Percentiles rank a stretch among this genome's conserved stretches.
Evolutionary conservation across 192 early-diverging fungal species (phyloP).

Genomic region (Coemansia reversa): DNA sequence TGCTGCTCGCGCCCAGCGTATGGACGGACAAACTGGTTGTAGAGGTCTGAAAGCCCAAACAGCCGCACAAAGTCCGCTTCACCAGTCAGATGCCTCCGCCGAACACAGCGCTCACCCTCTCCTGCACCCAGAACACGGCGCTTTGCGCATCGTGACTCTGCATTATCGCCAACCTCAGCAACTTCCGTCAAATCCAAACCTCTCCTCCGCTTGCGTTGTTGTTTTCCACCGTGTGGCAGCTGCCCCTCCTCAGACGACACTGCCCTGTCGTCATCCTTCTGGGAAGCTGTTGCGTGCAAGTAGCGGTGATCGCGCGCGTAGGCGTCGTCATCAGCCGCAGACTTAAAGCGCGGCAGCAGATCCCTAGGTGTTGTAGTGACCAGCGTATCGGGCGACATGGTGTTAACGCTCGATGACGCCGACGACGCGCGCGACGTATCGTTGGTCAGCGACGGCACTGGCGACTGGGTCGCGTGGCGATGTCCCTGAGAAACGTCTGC

Average conservation of each 20-base stretch:
- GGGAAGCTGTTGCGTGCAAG: no score
- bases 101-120: not conserved
- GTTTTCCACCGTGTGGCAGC: not conserved
- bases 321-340: not conserved
- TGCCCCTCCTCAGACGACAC: no score
- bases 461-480: slow-evolving; percentile 21
- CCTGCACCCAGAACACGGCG: not conserved
- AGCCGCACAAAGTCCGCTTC: slow-evolving; percentile 37
- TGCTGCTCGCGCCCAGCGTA: slow-evolving; percentile 9
- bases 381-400: slow-evolving; percentile 37
- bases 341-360: slow-evolving; percentile 36
- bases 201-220: slow-evolving; percentile 15
- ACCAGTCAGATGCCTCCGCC: slow-evolving; percentile 31
- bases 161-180: not conserved
- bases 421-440: slow-evolving; percentile 36
- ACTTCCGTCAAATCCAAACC: slow-evolving; percentile 9
- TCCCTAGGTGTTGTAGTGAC: slow-evolving; percentile 30
- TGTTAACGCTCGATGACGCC: slow-evolving; percentile 48
- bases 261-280: no score
- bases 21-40: slow-evolving; percentile 45
- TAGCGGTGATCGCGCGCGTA: not conserved
- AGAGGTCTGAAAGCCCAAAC: slow-evolving; percentile 31
- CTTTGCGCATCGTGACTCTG: slow-evolving; percentile 1
- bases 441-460: slow-evolving; percentile 48
- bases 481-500: no score